phyloP scores from a whole-genome alignment of 208 protist species.

The Trypanosoma avium region DNA sequence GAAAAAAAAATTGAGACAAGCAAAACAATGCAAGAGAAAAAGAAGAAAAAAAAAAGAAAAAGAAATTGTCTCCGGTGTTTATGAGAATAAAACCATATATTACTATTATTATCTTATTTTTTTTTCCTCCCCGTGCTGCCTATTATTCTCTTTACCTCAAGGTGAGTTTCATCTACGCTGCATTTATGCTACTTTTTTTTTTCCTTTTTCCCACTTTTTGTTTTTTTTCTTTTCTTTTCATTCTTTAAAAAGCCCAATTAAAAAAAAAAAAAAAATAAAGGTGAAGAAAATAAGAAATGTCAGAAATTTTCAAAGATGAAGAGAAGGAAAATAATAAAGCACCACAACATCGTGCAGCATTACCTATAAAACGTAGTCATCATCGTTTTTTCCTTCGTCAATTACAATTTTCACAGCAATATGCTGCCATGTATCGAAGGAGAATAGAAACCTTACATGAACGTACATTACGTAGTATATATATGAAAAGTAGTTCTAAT shows the following conservation, averaged over 20 bases:
- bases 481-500: neutral
- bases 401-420: constrained; percentile 82
- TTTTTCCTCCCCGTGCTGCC: neutral
- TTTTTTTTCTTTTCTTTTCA: constrained; percentile 3
- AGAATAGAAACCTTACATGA: constrained; percentile 55
- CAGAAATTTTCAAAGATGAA: neutral
- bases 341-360: constrained; percentile 30
- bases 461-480: constrained; percentile 30
- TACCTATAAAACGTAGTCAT: constrained; percentile 70
- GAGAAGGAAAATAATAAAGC: neutral
- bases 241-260: neutral
- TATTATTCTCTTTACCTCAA: neutral
- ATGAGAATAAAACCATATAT: neutral
- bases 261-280: constrained; percentile 3
- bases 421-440: constrained; percentile 81
- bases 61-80: neutral
- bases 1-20: neutral
- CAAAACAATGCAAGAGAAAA: constrained; percentile 2
- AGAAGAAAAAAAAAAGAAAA: constrained; percentile 5
- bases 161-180: too few relatives aligned
- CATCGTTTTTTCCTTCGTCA: constrained; percentile 78
- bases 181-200: too few relatives aligned
- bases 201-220: neutral
- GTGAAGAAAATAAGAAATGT: neutral
- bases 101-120: neutral